A percentile compares a stretch with the other conserved stretches of the same genome.
phyloP scores from a whole-genome alignment of 176 grass and related monocot genomes.

The Chrysopogon serrulatus region DNA sequence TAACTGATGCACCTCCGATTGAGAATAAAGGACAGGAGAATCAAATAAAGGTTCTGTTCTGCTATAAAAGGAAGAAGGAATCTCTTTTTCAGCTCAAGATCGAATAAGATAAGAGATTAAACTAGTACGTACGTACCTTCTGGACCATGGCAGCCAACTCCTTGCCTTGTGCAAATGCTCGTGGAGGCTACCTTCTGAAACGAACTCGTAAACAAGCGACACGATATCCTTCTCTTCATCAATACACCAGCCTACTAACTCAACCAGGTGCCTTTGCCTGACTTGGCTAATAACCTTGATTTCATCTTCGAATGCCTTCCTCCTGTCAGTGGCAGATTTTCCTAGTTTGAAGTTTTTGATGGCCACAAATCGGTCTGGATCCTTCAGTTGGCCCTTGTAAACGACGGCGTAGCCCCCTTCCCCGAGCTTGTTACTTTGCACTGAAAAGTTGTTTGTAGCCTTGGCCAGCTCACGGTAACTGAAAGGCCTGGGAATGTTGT shows the following conservation, averaged over 20 bases:
- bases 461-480: neutral
- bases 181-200: neutral
- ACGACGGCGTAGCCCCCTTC: neutral
- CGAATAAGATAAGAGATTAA: too few species aligned
- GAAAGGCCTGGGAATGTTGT: neutral
- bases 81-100: too few species aligned
- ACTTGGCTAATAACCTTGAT: neutral
- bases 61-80: too few species aligned
- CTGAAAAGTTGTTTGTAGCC: neutral
- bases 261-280: neutral
- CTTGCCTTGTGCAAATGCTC: neutral
- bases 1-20: too few species aligned
- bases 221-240: neutral
- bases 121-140: neutral
- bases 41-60: neutral
- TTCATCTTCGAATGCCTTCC: conserved; percentile 4
- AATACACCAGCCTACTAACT: conserved; percentile 4
- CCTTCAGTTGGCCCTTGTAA: neutral
- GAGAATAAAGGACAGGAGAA: neutral
- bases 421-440: neutral
- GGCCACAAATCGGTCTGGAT: neutral
- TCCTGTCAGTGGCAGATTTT: neutral
- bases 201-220: neutral
- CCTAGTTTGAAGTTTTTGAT: neutral
- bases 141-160: conserved; percentile 4